Conservation (phyloP, 140 eudicot species). For the Flaveria floridana region DNA sequence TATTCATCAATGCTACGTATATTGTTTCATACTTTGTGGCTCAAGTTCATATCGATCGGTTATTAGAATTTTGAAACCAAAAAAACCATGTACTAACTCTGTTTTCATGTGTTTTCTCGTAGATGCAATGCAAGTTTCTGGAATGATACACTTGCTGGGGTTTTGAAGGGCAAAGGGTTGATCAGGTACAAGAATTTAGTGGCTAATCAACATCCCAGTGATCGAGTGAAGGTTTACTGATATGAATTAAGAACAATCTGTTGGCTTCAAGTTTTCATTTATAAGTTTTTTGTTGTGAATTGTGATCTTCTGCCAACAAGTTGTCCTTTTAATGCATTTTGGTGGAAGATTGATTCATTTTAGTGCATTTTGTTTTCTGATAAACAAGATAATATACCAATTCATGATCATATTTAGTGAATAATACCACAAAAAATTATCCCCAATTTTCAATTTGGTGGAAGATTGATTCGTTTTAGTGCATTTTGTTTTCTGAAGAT, state of each 20-base stretch:
- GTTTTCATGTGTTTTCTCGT: not conserved
- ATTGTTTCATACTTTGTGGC: not conserved
- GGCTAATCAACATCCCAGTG: not conserved
- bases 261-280: conserved; percentile 11
- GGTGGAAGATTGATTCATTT: not conserved
- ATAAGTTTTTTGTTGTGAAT: not conserved
- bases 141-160: not conserved
- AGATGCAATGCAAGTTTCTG: conserved; percentile 1
- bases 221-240: no score
- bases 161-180: not conserved
- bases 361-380: not conserved
- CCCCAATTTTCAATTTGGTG: not conserved
- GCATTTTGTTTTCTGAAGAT: not conserved
- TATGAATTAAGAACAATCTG: not conserved
- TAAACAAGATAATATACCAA: not conserved
- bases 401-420: not conserved
- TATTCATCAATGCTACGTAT: not conserved
- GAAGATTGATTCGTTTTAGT: not conserved
- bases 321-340: not conserved
- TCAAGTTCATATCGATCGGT: no score
- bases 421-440: no score
- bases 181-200: not conserved
- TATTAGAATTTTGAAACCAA: not conserved
- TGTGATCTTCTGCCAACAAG: not conserved
- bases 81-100: not conserved